phyloP scores from a whole-genome alignment of 768 basidiomycete species.

The Glaciozyma antarctica region DNA sequence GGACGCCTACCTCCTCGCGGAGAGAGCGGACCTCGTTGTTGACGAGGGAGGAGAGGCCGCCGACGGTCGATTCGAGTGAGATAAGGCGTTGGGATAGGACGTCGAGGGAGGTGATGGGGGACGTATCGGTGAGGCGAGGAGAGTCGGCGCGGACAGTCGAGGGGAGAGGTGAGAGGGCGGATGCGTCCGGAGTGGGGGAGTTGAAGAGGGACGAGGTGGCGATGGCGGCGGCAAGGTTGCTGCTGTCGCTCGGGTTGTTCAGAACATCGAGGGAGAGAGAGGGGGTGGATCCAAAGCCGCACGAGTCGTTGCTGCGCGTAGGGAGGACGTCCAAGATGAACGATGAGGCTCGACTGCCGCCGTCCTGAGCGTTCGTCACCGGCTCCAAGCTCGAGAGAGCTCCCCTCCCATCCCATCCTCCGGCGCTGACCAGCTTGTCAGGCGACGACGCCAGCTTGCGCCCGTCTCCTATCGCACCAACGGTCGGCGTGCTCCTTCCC shows the following conservation, averaged over 20 bases:
- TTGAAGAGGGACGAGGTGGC: conserved; percentile 6
- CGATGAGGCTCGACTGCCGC: conserved; percentile 21
- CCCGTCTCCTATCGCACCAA: conserved; percentile 19
- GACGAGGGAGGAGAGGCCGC: conserved; percentile 16
- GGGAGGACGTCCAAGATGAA: conserved; percentile 31
- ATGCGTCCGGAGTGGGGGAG: conserved; percentile 2
- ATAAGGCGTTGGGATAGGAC: conserved; percentile 42
- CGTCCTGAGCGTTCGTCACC: not conserved
- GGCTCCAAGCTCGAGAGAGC: not conserved
- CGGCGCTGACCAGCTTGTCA: not conserved
- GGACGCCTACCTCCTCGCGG: conserved; percentile 51
- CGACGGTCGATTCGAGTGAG: conserved; percentile 20
- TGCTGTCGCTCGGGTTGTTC: not conserved
- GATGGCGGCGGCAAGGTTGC: not conserved
- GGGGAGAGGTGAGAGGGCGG: conserved; percentile 4
- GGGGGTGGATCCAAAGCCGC: not conserved
- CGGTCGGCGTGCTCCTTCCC: not conserved
- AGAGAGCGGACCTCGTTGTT: conserved; percentile 12
- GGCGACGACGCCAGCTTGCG: conserved; percentile 1
- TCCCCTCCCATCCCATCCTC: not conserved
- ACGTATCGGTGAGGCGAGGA: conserved; percentile 12
- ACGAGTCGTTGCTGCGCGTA: not conserved
- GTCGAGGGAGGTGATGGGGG: not conserved
- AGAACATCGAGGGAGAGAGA: not conserved
- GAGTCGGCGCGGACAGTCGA: conserved; percentile 17